Base-by-base conservation (phyloP, 345 rosid species). In the Rhodamnia argentea region DNA sequence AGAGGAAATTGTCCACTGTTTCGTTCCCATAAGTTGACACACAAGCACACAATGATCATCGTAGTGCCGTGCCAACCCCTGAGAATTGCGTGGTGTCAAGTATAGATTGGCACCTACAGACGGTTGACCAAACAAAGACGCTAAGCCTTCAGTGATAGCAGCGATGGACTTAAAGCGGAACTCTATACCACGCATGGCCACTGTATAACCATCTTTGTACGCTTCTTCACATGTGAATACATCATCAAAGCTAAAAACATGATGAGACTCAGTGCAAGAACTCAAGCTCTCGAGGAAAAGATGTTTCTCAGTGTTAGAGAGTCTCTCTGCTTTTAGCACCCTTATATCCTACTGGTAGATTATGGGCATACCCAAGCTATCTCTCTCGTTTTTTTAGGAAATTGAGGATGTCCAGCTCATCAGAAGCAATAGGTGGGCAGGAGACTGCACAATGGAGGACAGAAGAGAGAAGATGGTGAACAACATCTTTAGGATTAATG, bases 31-130 rank as follows among this genome's bases (percentile, higher is more conserved):
- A 83, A 94, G 87, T 88, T 94, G 95, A 89, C 92, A 92, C 26
- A 92, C 93, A 91, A 92, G 93, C n/a, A 94, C 94, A 82, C 95
- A 92, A 84, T 94, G 93, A 82, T 94, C 94, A 85, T 94, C 96
- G 29, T 82, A 89, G 85, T 92, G 95, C 83, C 85, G 44, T 85
- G 94, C 93, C 88, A 92, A 90, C n/a, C 94, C 96, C 54, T 92
- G 96, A 82, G 95, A 91, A 82, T 90, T 90, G 83, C 93, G 92
- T 44, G 96, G 94, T 56, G 96, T 94, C 89, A 92, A 62, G 90
- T 94, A 92, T 23, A 94, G 84, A 88, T 92, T 94, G 83, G 93
- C 94, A 82, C 96, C 96, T 52, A 90, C 91, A 59, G 94, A 92
- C 57, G 94, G 96, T 86, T 92, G 94, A 88, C 96, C 96, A 86